Percentiles rank a stretch among this genome's conserved stretches.
Conservation (phyloP, 2,329 filamentous ascomycete species). For the Fusarium caatingaense region DNA sequence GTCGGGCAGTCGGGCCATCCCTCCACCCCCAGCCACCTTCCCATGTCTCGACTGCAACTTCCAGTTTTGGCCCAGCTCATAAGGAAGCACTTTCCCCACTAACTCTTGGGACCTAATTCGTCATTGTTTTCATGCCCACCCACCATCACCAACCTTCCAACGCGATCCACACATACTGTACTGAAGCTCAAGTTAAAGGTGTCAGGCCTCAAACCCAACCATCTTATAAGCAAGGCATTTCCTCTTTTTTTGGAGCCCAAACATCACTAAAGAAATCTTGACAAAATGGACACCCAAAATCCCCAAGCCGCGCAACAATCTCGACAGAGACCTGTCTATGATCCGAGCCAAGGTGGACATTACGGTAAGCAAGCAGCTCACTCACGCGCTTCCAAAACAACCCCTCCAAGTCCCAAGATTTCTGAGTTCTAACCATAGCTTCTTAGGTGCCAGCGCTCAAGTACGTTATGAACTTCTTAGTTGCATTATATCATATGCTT, state of each 20-base stretch:
- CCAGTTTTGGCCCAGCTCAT: neutral
- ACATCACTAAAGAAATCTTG: constrained; percentile 7
- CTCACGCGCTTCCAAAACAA: constrained; percentile 3
- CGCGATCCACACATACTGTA: constrained; percentile 7
- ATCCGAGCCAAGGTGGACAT: constrained; percentile 78
- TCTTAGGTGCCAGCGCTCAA: constrained; percentile 60
- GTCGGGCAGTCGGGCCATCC: neutral
- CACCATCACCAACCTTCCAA: constrained; percentile 4
- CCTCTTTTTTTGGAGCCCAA: neutral
- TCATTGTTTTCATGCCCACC: constrained; percentile 8
- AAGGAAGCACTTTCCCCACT: neutral
- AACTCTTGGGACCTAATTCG: neutral
- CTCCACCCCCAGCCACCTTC: neutral
- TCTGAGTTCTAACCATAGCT: constrained; percentile 12
- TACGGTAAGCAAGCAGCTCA: constrained; percentile 71
- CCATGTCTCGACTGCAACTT: neutral
- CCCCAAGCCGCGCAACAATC: constrained; percentile 65
- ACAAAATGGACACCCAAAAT: constrained; percentile 55
- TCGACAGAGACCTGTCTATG: constrained; percentile 74
- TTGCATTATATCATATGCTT: neutral
- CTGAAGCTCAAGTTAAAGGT: constrained; percentile 7
- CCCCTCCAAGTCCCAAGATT: neutral
- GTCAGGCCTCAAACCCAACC: constrained; percentile 7
- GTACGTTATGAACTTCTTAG: constrained; percentile 47
- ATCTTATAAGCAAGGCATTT: constrained; percentile 4